Conservation (phyloP, 1,284 basidiomycete species). For the Xerocomus amazonicus region DNA sequence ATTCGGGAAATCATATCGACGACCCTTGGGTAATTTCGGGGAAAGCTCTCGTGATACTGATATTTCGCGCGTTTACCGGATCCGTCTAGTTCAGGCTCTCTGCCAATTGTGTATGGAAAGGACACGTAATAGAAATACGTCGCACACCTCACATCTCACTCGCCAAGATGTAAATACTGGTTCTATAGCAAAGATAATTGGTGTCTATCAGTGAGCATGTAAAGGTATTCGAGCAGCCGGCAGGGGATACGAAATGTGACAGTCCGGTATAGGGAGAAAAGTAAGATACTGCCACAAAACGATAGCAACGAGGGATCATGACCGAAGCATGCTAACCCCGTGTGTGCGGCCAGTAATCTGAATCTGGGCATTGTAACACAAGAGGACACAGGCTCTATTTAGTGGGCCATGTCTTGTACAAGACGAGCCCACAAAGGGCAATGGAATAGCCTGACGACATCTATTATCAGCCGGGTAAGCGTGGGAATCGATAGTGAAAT, state of each 20-base stretch:
- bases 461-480: constrained; percentile 4
- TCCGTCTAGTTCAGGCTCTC: too few relatives aligned
- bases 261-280: neutral
- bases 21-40: too few relatives aligned
- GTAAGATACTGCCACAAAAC: neutral
- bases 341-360: neutral
- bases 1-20: too few relatives aligned
- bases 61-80: too few relatives aligned
- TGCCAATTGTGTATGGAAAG: neutral
- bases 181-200: neutral
- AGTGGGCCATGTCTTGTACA: constrained; percentile 77
- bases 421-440: constrained; percentile 74
- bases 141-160: neutral
- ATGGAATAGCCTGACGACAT: constrained; percentile 68
- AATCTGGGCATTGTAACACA: neutral
- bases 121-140: neutral
- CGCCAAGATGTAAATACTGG: too few relatives aligned
- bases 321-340: constrained; percentile 4
- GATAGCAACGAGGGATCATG: neutral
- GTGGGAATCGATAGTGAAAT: constrained; percentile 6
- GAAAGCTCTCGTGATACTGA: too few relatives aligned
- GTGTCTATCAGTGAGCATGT: constrained; percentile 13
- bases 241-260: neutral
- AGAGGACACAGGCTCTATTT: constrained; percentile 39
- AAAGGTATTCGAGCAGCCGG: constrained; percentile 1